These are phyloP conservation scores for Cercospora brassicicola DNA, from an alignment of 2,329 filamentous ascomycete species.

Conservation along the genomic window DNA sequence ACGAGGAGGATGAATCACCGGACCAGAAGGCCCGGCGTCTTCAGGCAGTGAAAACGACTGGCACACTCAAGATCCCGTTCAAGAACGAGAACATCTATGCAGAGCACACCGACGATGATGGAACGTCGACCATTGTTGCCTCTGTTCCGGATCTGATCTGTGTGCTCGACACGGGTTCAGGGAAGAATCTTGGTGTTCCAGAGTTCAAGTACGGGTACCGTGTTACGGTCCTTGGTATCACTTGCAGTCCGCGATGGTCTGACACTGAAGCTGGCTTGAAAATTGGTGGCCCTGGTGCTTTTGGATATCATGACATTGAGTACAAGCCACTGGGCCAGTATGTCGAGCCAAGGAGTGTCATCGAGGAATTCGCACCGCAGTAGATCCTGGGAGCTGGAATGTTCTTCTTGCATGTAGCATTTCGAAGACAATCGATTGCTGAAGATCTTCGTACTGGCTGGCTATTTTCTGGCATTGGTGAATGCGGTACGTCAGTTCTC, in stretches of 20 bases:
- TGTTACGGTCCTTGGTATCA: conserved; percentile 56
- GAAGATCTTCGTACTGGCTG: too few relatives aligned
- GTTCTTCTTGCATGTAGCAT: too few relatives aligned
- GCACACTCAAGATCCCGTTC: conserved; percentile 65
- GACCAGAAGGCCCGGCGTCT: conserved; percentile 23
- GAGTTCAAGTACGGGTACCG: conserved; percentile 57
- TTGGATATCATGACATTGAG: conserved; percentile 49
- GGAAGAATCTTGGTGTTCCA: conserved; percentile 54
- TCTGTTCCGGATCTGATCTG: conserved; percentile 54
- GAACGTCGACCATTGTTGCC: conserved; percentile 47
- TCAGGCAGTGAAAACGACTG: conserved; percentile 43
- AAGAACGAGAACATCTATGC: conserved; percentile 74
- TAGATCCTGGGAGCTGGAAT: not conserved
- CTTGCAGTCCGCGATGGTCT: conserved; percentile 57
- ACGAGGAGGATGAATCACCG: conserved; percentile 41
- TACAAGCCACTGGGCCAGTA: conserved; percentile 56
- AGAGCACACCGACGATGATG: conserved; percentile 39
- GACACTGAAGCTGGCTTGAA: conserved; percentile 51
- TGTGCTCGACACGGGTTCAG: conserved; percentile 52
- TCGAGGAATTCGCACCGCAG: conserved; percentile 47
- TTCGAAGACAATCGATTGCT: too few relatives aligned
- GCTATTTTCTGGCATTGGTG: too few relatives aligned
- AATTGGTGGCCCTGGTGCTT: conserved; percentile 53
- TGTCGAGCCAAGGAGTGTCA: conserved; percentile 56
- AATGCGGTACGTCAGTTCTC: too few relatives aligned